A percentile compares a stretch with the other conserved stretches of the same genome.
Evolutionary conservation across 441 rosid genomes (phyloP).

Genomic region (Gossypium schwendimanii): DNA sequence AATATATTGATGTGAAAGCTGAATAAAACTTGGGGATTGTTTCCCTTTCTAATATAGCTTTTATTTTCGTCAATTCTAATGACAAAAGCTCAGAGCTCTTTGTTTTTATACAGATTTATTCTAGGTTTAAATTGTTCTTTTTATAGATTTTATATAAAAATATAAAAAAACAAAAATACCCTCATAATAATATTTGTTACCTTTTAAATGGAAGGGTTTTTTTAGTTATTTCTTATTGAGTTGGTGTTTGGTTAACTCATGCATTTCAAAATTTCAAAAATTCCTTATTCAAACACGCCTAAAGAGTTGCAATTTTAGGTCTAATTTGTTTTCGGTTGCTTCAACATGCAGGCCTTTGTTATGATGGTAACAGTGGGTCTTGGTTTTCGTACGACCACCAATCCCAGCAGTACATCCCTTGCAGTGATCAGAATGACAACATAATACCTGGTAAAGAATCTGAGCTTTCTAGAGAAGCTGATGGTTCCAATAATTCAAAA

Average conservation of each 20-base stretch:
- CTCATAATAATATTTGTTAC: too few species aligned
- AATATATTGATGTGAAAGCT: not conserved
- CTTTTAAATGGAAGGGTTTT: too few species aligned
- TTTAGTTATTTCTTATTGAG: too few species aligned
- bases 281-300: not conserved
- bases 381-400: conserved; percentile 85
- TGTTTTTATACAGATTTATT: too few species aligned
- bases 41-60: not conserved
- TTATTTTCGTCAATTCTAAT: not conserved
- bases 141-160: too few species aligned
- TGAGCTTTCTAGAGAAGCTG: conserved; percentile 44
- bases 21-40: not conserved
- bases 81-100: too few species aligned
- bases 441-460: conserved; percentile 39
- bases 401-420: conserved; percentile 71
- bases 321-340: not conserved
- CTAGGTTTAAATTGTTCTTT: too few species aligned
- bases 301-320: not conserved
- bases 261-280: not conserved
- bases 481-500: conserved; percentile 52
- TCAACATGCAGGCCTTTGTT: conserved; percentile 72
- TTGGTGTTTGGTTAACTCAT: too few species aligned
- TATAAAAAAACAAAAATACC: too few species aligned
- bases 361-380: conserved; percentile 73
- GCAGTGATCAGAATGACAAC: conserved; percentile 56